Evolutionary conservation across 306 rosid species (phyloP).

Genomic region (Castanea crenata): DNA sequence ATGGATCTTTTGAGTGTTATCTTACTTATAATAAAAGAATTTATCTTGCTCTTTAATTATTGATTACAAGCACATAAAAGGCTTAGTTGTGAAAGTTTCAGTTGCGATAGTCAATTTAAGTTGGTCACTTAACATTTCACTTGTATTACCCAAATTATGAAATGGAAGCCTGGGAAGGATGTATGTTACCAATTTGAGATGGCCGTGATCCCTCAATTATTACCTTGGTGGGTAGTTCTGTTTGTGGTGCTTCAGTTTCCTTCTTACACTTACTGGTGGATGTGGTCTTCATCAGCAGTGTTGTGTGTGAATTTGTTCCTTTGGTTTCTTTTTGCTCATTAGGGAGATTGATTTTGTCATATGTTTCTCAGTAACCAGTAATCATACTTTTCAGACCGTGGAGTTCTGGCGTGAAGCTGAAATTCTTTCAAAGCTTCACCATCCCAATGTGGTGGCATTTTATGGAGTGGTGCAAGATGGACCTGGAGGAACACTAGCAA

Average conservation of each 20-base stretch:
- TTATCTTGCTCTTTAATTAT: background rate
- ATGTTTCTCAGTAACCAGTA: conserved; percentile 10
- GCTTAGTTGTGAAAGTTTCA: background rate
- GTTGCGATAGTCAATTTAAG: background rate
- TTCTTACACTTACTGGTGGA: background rate
- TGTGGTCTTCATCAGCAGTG: background rate
- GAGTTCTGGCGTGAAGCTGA: conserved; percentile 92
- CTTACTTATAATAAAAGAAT: too few species aligned
- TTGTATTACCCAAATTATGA: background rate
- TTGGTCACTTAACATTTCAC: background rate
- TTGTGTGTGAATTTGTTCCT: background rate
- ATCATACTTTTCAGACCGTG: conserved; percentile 42
- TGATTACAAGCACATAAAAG: background rate
- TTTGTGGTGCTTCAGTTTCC: conserved; percentile 3
- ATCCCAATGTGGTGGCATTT: conserved; percentile 90
- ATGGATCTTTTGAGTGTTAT: background rate
- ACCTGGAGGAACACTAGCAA: conserved; percentile 83
- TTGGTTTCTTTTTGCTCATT: background rate
- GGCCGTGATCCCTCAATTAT: background rate
- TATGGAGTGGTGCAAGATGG: conserved; percentile 67
- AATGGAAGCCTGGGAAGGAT: background rate
- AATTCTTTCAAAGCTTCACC: conserved; percentile 82
- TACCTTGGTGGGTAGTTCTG: background rate
- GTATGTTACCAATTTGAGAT: background rate
- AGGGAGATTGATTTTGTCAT: background rate